Evolutionary conservation across 1,284 basidiomycete species (phyloP), one percentile per base, ranked within the genome.

Genomic region (Ceratobasidium sp.): DNA sequence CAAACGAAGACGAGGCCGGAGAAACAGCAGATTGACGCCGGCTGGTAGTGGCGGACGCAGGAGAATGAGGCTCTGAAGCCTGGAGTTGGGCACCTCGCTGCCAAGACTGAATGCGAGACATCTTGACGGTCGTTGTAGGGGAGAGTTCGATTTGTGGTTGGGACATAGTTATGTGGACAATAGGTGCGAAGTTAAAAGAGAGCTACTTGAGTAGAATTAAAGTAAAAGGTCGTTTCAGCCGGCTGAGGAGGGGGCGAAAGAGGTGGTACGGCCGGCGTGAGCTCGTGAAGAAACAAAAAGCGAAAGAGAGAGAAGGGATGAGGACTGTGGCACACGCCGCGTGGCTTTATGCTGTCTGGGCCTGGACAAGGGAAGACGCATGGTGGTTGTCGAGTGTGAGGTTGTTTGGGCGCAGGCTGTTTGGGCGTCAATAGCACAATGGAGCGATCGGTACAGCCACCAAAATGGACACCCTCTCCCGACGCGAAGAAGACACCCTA

Each of bases 401-500:
- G 0, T 2, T 74, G 60, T 74, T 74, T 74, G 71, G 63, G 71
- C 58, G 45, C 26, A 28, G 56, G 26, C 37, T 45, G 60, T 61
- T 37, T 61, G 60, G 60, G 8, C 33, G 35, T 35, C 31, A 35
- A 58, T 31, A 61, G 42, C 53, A 74, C 71, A 74, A 64, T 53
- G 71, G 60, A 74, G 60, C 26, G 8, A 51, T 42, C n/a, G 60
- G 45, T 45, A 80, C 76, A 79, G 76, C 76, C 53, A 77, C 45
- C 65, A 79, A 53, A 45, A 95, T 95, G 94, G 91, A 95, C 83
- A 89, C 94, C 31, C 88, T 97, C 39, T 96, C 95, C 33, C 89
- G 95, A 79, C 88, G 95, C 77, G 95, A 97, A 84, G 95, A 96
- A 82, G 92, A 95, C 61, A 92, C 91, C 13, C 87, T 97, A 54